Evolutionary conservation across 2,329 filamentous ascomycete genomes (phyloP).

Genomic region (Ceratocystiopsis sp.): DNA sequence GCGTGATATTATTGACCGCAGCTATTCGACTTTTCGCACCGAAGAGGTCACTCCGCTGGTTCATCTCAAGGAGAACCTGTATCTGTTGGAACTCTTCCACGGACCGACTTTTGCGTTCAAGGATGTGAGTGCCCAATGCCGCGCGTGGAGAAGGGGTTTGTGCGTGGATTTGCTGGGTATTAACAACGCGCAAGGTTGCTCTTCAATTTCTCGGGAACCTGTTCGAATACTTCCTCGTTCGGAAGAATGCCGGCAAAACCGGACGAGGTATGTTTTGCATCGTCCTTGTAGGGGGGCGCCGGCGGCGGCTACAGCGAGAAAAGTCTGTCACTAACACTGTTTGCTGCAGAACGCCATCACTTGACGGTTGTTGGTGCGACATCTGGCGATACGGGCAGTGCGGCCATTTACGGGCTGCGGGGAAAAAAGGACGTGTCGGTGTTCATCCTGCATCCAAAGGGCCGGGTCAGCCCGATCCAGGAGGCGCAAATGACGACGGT

Average conservation of each 20-base stretch:
- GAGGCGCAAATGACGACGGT: slow-evolving; percentile 96
- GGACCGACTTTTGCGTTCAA: slow-evolving; percentile 94
- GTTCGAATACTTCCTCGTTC: slow-evolving; percentile 72
- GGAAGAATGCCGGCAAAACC: slow-evolving; percentile 53
- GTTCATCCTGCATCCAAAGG: slow-evolving; percentile 86
- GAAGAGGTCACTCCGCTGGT: slow-evolving; percentile 63
- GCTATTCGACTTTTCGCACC: slow-evolving; percentile 78
- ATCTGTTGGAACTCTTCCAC: slow-evolving; percentile 89
- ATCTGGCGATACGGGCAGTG: slow-evolving; percentile 78
- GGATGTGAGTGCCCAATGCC: slow-evolving; percentile 36
- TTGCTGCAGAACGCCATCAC: slow-evolving; percentile 46
- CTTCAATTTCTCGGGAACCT: slow-evolving; percentile 93
- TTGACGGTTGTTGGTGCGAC: slow-evolving; percentile 78
- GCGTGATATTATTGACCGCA: slow-evolving; percentile 64
- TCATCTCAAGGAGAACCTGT: slow-evolving; percentile 57
- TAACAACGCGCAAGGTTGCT: slow-evolving; percentile 24
- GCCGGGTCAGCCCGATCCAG: slow-evolving; percentile 79
- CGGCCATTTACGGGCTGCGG: slow-evolving; percentile 85
- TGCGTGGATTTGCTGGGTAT: background rate
- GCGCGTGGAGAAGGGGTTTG: too few relatives aligned
- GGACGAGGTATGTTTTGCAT: slow-evolving; percentile 25
- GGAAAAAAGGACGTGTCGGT: slow-evolving; percentile 96
- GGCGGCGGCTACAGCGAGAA: background rate
- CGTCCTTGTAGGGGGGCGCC: too few relatives aligned
- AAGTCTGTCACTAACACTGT: too few relatives aligned